phyloP scores from a whole-genome alignment of 345 rosid genomes.

The Euphorbia lathyris region DNA sequence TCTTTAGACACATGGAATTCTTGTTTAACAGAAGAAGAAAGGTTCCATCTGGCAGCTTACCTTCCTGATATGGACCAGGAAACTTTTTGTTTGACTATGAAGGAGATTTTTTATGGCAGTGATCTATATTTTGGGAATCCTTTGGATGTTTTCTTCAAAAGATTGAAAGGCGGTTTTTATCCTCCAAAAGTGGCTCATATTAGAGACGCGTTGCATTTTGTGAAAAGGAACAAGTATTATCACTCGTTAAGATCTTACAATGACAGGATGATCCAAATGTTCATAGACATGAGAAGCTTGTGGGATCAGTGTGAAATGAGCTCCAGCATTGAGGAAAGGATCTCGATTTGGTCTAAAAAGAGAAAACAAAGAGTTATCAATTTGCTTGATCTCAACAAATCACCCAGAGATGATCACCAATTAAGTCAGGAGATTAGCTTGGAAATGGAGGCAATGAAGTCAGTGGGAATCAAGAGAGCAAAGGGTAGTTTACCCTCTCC shows the following conservation, averaged over 20 bases:
- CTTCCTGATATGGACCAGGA: constrained; percentile 70
- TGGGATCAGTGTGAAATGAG: constrained; percentile 41
- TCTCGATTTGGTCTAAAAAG: constrained; percentile 44
- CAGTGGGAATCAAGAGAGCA: constrained; percentile 22
- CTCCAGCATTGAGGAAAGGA: constrained; percentile 33
- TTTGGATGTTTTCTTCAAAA: constrained; percentile 45
- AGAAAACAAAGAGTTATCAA: constrained; percentile 31
- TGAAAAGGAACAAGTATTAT: constrained; percentile 45
- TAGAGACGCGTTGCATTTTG: constrained; percentile 38
- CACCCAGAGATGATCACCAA: constrained; percentile 40
- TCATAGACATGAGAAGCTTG: constrained; percentile 41
- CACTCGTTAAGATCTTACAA: constrained; percentile 51
- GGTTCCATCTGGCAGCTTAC: constrained; percentile 48
- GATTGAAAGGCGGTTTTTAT: constrained; percentile 58
- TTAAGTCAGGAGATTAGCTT: constrained; percentile 29
- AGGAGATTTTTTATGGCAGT: constrained; percentile 53
- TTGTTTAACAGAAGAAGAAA: constrained; percentile 57
- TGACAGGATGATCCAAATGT: constrained; percentile 38
- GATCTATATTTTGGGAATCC: constrained; percentile 60
- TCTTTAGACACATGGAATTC: constrained; percentile 65
- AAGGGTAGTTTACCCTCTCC: constrained; percentile 20
- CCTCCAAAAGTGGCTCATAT: constrained; percentile 45
- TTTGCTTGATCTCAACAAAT: constrained; percentile 55
- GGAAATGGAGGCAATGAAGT: constrained; percentile 29
- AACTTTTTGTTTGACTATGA: constrained; percentile 48